Percentiles rank a stretch among this genome's conserved stretches.
Conservation (phyloP, 2,329 filamentous ascomycete species). For the Arachnomyces sp. region DNA sequence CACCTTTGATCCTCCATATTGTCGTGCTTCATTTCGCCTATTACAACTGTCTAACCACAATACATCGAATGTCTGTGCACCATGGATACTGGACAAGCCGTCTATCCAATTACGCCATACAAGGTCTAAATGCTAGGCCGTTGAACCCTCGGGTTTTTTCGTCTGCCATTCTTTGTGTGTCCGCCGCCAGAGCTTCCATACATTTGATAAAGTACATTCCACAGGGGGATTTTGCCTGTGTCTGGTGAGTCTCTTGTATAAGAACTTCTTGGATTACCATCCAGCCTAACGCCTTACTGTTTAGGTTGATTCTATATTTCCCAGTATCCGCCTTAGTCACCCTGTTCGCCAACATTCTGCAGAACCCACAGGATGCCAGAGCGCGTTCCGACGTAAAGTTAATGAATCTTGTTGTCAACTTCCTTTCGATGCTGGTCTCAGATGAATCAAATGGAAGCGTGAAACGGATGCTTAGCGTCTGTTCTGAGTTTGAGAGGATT, state of each 20-base stretch:
- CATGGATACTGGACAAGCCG: conserved; percentile 97
- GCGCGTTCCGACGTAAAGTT: conserved; percentile 82
- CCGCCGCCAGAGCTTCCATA: conserved; percentile 85
- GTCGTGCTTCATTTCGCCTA: conserved; percentile 94
- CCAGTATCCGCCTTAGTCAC: conserved; percentile 92
- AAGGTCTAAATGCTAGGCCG: conserved; percentile 82
- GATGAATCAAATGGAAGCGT: conserved; percentile 88
- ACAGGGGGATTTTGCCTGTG: conserved; percentile 86
- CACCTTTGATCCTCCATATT: conserved; percentile 86
- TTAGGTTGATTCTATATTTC: conserved; percentile 84
- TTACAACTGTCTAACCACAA: conserved; percentile 95
- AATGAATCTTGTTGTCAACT: conserved; percentile 89
- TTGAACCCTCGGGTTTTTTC: conserved; percentile 92
- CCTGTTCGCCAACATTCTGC: conserved; percentile 89
- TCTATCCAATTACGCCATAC: conserved; percentile 88
- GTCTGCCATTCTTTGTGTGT: conserved; percentile 85
- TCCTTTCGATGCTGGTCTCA: conserved; percentile 78
- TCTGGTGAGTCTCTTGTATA: conserved; percentile 60
- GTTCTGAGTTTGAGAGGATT: conserved; percentile 93
- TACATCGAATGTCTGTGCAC: conserved; percentile 96
- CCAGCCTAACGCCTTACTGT: conserved; percentile 17
- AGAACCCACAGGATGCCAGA: conserved; percentile 84
- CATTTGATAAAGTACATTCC: conserved; percentile 93
- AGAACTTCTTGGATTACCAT: neutral
- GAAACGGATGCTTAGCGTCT: conserved; percentile 86